Conservation (phyloP, 257 asterid genomes). For the Cordia subcordata region DNA sequence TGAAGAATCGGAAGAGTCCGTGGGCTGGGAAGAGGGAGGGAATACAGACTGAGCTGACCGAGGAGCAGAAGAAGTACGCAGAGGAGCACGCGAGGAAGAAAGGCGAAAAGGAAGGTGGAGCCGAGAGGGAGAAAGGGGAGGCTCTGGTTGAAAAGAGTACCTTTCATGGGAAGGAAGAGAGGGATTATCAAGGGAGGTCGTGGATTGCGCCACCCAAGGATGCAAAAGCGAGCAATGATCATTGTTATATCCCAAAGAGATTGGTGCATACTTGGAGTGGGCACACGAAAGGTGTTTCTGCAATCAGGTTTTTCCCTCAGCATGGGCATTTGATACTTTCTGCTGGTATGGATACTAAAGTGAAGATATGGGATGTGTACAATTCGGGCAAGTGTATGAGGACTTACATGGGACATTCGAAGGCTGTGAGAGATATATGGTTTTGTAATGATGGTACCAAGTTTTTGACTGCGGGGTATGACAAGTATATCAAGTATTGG, state of each 20-base stretch:
- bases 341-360: conserved; percentile 96
- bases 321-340: conserved; percentile 90
- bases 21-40: conserved; percentile 93
- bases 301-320: conserved; percentile 91
- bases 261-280: conserved; percentile 98
- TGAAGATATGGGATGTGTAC: conserved; percentile 95
- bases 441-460: conserved; percentile 85
- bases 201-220: conserved; percentile 98
- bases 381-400: conserved; percentile 93
- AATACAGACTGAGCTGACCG: conserved; percentile 70
- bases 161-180: conserved; percentile 93
- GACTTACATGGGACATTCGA: conserved; percentile 93
- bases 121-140: conserved; percentile 56
- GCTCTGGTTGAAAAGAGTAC: conserved; percentile 63
- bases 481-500: conserved; percentile 97
- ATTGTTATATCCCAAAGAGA: conserved; percentile 93
- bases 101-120: conserved; percentile 71
- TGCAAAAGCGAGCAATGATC: conserved; percentile 89
- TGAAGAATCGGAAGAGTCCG: conserved; percentile 90
- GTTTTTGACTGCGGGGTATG: conserved; percentile 92
- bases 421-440: conserved; percentile 93
- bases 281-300: conserved; percentile 94
- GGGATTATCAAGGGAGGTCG: conserved; percentile 95
- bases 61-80: conserved; percentile 97
- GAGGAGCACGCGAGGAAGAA: conserved; percentile 96